Percentiles rank a stretch among this genome's conserved stretches.
These are phyloP conservation scores for Anthostomella pinea DNA, from an alignment of 2,329 filamentous ascomycete genomes.

Conservation along the genomic window DNA sequence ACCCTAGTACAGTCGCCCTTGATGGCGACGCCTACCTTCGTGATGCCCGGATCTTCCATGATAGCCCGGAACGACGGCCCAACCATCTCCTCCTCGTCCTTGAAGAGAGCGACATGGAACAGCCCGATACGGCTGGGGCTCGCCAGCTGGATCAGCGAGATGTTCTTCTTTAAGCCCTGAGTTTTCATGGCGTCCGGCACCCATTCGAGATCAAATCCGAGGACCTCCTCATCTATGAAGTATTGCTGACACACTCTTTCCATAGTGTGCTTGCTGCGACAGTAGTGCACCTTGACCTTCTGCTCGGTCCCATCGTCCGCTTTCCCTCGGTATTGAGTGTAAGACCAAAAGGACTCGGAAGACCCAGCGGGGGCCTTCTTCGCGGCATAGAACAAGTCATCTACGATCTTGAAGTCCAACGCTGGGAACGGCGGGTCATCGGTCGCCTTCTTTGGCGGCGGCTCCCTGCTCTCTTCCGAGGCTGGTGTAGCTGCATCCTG, in stretches of 20 bases:
- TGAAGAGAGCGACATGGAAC: conserved; percentile 73
- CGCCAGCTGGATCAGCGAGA: conserved; percentile 82
- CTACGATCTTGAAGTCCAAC: conserved; percentile 46
- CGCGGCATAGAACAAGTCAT: conserved; percentile 46
- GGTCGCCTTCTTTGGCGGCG: conserved; percentile 9
- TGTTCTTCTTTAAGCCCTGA: conserved; percentile 60
- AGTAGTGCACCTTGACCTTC: conserved; percentile 73
- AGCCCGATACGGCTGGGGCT: conserved; percentile 73
- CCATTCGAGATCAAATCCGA: conserved; percentile 96
- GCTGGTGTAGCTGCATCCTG: conserved; percentile 1
- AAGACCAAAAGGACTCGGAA: conserved; percentile 62
- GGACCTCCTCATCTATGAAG: conserved; percentile 65
- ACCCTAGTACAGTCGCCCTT: conserved; percentile 68
- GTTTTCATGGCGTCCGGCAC: conserved; percentile 46
- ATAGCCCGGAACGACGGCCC: conserved; percentile 67
- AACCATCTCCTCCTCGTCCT: conserved; percentile 55
- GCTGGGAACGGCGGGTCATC: conserved; percentile 36
- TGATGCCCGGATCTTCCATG: conserved; percentile 66
- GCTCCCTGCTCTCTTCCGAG: neutral
- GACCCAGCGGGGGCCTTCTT: conserved; percentile 43
- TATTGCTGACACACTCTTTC: conserved; percentile 62
- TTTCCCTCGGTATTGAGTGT: conserved; percentile 62
- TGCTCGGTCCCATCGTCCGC: conserved; percentile 40
- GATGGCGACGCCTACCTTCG: conserved; percentile 77
- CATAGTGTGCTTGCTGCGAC: conserved; percentile 62